A percentile compares a stretch with the other conserved stretches of the same genome.
Evolutionary conservation across 768 basidiomycete genomes (phyloP).

Genomic region (Agrocybe praecox): DNA sequence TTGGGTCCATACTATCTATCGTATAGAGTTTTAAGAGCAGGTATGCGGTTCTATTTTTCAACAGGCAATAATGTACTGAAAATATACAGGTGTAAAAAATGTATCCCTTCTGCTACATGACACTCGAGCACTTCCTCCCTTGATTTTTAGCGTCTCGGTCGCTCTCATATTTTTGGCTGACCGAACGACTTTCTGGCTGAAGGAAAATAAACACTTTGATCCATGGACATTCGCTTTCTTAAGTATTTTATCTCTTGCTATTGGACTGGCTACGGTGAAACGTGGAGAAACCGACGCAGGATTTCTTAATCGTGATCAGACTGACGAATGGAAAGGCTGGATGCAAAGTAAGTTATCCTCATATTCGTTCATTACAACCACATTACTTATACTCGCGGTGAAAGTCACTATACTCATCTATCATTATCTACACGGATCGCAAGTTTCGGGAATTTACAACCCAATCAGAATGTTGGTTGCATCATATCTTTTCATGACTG

Average conservation of each 20-base stretch:
- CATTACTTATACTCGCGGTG: conserved; percentile 1
- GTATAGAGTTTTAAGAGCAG: conserved; percentile 25
- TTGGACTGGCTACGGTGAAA: conserved; percentile 68
- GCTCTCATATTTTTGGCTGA: conserved; percentile 79
- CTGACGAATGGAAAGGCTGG: conserved; percentile 98
- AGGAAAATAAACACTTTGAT: conserved; percentile 86
- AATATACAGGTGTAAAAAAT: conserved; percentile 1
- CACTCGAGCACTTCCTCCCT: conserved; percentile 36
- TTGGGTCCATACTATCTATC: conserved; percentile 57
- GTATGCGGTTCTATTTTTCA: conserved; percentile 10
- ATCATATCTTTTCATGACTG: conserved; percentile 91
- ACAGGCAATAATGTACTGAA: background rate
- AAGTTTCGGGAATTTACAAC: conserved; percentile 92
- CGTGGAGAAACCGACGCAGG: conserved; percentile 82
- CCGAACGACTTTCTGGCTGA: conserved; percentile 84
- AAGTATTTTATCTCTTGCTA: conserved; percentile 49
- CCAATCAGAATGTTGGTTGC: conserved; percentile 88
- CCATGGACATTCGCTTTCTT: conserved; percentile 67
- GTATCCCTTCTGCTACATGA: conserved; percentile 3
- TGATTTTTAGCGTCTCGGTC: conserved; percentile 68
- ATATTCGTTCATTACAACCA: background rate
- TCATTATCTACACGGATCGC: conserved; percentile 89
- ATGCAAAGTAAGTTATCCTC: conserved; percentile 76
- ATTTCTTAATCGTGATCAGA: conserved; percentile 90
- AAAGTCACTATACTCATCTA: conserved; percentile 89